Evolutionary conservation across 2,329 filamentous ascomycete species (phyloP).

Genomic region (Fonsecaea nubica): DNA sequence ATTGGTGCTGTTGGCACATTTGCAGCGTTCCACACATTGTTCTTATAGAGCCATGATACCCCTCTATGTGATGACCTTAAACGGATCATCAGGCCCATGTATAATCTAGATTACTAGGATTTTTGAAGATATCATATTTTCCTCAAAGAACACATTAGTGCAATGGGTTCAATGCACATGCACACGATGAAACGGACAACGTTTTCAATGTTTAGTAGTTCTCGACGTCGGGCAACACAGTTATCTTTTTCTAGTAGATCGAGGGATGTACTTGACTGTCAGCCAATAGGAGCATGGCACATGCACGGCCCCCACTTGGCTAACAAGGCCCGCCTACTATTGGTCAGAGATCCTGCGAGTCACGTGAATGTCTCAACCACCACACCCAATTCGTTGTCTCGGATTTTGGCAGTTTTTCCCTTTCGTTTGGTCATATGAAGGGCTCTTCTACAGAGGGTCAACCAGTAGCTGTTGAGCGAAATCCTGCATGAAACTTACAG

Average conservation of each 20-base stretch:
- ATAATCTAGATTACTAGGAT: constrained; percentile 10
- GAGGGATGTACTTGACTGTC: constrained; percentile 19
- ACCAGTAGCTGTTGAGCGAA: background rate
- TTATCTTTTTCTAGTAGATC: background rate
- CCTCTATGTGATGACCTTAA: constrained; percentile 1
- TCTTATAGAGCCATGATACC: constrained; percentile 27
- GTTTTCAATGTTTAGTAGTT: background rate
- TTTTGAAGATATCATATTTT: background rate
- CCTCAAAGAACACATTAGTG: background rate
- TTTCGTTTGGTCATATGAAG: background rate
- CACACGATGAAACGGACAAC: background rate
- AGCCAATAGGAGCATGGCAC: constrained; percentile 28
- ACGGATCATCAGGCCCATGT: background rate
- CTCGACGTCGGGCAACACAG: too few relatives aligned
- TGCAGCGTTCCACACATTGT: constrained; percentile 14
- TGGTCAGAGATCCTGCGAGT: background rate
- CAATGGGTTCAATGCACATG: background rate
- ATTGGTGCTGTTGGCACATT: background rate
- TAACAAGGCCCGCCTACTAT: background rate
- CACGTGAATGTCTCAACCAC: background rate
- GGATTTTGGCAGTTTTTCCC: background rate
- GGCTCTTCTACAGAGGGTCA: background rate
- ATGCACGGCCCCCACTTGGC: background rate
- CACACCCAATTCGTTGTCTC: background rate
- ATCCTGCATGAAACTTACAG: background rate